Base-by-base conservation (phyloP, 495 filamentous ascomycete species). In the Xylaria intraflava region DNA sequence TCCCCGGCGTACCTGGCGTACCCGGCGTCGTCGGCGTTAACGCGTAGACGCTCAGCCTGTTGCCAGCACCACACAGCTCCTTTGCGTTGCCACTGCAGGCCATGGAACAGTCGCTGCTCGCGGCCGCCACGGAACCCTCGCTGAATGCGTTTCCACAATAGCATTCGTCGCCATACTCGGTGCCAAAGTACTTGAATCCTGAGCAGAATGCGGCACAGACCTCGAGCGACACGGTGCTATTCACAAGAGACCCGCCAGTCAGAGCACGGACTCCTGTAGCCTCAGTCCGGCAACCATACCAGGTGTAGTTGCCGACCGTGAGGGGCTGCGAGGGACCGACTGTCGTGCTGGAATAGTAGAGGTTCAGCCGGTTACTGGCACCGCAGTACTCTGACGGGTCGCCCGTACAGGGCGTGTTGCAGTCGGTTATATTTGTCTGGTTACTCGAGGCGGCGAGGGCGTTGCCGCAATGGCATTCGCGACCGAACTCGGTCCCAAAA, bases 11-110 rank as follows among this genome's bases (percentile, higher is more conserved):
- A n/a, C 17, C 42, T 16, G 42, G 10, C 22, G 20, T 41, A 9
- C 11, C 31, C 4, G 39, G 39, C 16, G 30, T 53, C 1, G 30
- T 11, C 4, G 41, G 26, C 17, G 45, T 49, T 38, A 54, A 40
- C 40, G 56, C 35, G 54, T 77, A 74, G 10, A 78, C 62, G 43
- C 64, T 63, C 6, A 77, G 57, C 20, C 74, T 57, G 48, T 73
- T 69, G 8, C 70, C 69, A 2, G 62, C 70, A 20, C 75, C 75
- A 55, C 76, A 79, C 33, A 66, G 69, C 58, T 76, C 55, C 35
- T 40, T 60, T 4, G 53, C 38, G 20, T 73, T 61, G 22, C 75
- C 76, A 20, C 60, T 61, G 56, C 75, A 78, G 6, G 51, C 42
- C 65, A 74, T 72, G 56, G 46, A 64, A 60, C 75, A 78, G 20